A percentile compares a stretch with the other conserved stretches of the same genome.
phyloP scores from a whole-genome alignment of 106 monocot species.

The Posidonia australis region DNA sequence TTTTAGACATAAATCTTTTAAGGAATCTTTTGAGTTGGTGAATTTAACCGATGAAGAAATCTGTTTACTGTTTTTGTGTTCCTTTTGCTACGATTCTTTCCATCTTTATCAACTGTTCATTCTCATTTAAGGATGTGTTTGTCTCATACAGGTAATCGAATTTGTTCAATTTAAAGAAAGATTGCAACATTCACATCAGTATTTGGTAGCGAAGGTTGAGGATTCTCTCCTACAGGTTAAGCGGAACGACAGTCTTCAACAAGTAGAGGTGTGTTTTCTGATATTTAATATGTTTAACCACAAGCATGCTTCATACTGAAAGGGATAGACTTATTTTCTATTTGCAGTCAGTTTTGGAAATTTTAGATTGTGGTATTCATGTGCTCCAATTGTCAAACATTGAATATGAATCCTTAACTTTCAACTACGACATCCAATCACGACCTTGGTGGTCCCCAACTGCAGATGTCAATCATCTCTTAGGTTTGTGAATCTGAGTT shows the following conservation, averaged over 20 bases:
- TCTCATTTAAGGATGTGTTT: neutral
- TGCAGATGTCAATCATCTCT: slow-evolving; percentile 50
- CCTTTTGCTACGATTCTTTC: no score
- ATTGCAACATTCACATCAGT: slow-evolving; percentile 66
- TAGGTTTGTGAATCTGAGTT: neutral
- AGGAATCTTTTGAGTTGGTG: no score
- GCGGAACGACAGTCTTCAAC: slow-evolving; percentile 49
- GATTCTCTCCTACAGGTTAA: slow-evolving; percentile 55
- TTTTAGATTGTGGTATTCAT: slow-evolving; percentile 28
- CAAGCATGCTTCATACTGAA: neutral
- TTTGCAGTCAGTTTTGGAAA: slow-evolving; percentile 52
- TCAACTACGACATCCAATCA: slow-evolving; percentile 76
- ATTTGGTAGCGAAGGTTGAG: slow-evolving; percentile 53
- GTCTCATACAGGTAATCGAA: slow-evolving; percentile 54
- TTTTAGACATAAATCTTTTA: no score
- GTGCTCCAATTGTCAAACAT: slow-evolving; percentile 44
- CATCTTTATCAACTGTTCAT: no score
- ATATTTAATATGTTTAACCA: neutral
- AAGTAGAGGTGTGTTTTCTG: slow-evolving; percentile 44
- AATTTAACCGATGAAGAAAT: no score
- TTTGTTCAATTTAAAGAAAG: slow-evolving; percentile 85
- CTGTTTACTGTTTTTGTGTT: no score
- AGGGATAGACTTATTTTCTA: neutral
- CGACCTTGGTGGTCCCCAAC: slow-evolving; percentile 92
- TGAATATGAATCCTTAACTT: slow-evolving; percentile 50